Base-by-base conservation (phyloP, 352 stramenopile species). In the Pythium dissimile region DNA sequence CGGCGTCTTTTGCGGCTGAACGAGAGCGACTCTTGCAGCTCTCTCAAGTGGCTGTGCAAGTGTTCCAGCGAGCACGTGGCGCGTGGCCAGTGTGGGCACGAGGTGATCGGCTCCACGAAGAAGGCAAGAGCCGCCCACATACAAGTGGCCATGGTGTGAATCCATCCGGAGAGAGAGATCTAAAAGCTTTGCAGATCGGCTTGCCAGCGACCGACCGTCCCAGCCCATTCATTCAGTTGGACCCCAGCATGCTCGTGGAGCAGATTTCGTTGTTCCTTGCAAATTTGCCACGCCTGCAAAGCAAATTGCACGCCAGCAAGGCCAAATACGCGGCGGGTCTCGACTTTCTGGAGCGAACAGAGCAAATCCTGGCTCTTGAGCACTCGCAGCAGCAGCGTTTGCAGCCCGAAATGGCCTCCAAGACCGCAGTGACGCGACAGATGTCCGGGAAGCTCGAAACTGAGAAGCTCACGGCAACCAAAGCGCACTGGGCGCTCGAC, bases 361-460 rank as follows among this genome's bases (percentile, higher is more conserved):
- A 80, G 30, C 62, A 75, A n/a, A 76, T 84, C 3, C 45, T 90
- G 1, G 35, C 71, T 12, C 38, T 54, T 1, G 78, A 88, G 38
- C 71, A 85, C 18, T 58, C 65, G 0, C 80, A 90, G 54, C 67
- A 78, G 12, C 66, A 77, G 6, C 35, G 67, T 13, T 32, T 90
- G 10, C 66, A 82, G 8, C 78, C 77, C 3, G 76, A 90, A 58
- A 75, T 86, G 60, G 62, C 42, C 1, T 64, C 71, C 24, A 75
- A 77, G 35, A 64, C 75, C 0, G 74, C 75, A 3, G 24, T 73
- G 8, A 75, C 74, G 37, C 62, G 80, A 2, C 58, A 54, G 18
- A 86, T 88, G 78, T 90, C 78, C 3, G 80, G 72, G 0, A 84
- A 66, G 11, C 52, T 87, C n/a, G 77, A 90, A 41, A 74, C 71